These are phyloP conservation scores for Colletotrichum sp. DNA, from an alignment of 2,329 filamentous ascomycete species.

Conservation along the genomic window DNA sequence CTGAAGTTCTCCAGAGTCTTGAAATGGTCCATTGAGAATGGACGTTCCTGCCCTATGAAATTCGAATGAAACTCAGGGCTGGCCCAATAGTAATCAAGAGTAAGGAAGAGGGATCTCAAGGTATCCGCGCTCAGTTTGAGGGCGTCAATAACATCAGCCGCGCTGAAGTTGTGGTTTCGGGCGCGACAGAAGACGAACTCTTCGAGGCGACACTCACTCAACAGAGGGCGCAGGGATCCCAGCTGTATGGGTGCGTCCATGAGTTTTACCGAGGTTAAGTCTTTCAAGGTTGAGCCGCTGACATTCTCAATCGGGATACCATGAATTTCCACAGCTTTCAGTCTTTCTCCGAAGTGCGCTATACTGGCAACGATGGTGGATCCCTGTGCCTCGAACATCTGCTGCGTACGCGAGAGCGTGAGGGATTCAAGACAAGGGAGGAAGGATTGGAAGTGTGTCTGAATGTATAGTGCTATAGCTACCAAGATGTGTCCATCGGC, in stretches of 20 bases:
- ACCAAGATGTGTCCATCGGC: rapidly evolving
- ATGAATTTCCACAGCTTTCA: neutral
- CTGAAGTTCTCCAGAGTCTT: neutral
- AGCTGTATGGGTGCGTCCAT: neutral
- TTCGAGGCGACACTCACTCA: neutral
- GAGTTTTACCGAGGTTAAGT: neutral
- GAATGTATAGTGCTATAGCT: rapidly evolving
- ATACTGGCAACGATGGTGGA: neutral
- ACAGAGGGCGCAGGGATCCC: neutral
- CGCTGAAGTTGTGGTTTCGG: neutral
- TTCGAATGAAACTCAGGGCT: neutral
- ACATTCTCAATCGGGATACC: neutral
- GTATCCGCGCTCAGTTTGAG: neutral
- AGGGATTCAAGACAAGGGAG: neutral
- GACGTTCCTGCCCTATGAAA: neutral
- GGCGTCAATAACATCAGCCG: neutral
- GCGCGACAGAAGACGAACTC: neutral
- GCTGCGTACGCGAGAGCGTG: rapidly evolving
- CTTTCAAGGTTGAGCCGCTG: neutral
- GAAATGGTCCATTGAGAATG: neutral
- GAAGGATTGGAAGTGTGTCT: neutral
- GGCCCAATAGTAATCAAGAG: neutral
- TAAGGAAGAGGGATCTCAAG: neutral
- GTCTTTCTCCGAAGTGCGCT: neutral
- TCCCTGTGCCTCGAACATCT: too few species aligned